A percentile compares a stretch with the other conserved stretches of the same genome.
Conservation (phyloP, 2,329 filamentous ascomycete species). For the Coniochaeta prunicola region DNA sequence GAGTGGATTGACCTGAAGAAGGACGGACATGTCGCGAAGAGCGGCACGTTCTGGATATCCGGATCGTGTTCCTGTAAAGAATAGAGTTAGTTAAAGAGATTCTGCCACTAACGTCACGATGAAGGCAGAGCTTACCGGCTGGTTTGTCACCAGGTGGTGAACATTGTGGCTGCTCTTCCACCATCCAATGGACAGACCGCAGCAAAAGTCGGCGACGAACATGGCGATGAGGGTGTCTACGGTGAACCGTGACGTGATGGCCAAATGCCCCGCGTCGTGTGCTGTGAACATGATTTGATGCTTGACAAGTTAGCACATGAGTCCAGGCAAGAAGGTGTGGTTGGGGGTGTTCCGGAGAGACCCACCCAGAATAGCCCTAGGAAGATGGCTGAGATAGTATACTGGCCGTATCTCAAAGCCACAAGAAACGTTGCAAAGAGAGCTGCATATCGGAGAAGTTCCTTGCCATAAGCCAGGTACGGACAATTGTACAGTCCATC, state of each 20-base stretch:
- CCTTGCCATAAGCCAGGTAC: conserved; percentile 51
- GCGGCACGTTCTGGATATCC: conserved; percentile 59
- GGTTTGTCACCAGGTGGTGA: conserved; percentile 60
- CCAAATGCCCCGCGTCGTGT: conserved; percentile 57
- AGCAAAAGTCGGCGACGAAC: conserved; percentile 58
- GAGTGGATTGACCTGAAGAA: conserved; percentile 59
- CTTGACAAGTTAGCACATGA: conserved; percentile 23
- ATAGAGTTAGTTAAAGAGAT: not conserved
- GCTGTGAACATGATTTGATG: conserved; percentile 64
- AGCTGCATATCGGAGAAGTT: conserved; percentile 43
- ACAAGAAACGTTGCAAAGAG: conserved; percentile 43
- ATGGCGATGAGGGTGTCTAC: conserved; percentile 53
- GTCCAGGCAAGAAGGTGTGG: not conserved
- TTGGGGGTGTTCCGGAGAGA: not conserved
- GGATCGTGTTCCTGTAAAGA: conserved; percentile 42
- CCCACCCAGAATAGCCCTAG: conserved; percentile 56
- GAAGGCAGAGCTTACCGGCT: conserved; percentile 31
- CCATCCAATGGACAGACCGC: conserved; percentile 60
- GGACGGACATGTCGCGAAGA: conserved; percentile 59
- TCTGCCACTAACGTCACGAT: conserved; percentile 1
- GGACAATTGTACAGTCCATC: conserved; percentile 52
- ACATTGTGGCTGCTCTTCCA: conserved; percentile 66
- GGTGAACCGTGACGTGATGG: conserved; percentile 53
- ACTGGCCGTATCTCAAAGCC: conserved; percentile 43
- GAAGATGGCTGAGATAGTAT: conserved; percentile 47